phyloP scores from a whole-genome alignment of 495 filamentous ascomycete genomes.

The Penicillium bovifimosum region DNA sequence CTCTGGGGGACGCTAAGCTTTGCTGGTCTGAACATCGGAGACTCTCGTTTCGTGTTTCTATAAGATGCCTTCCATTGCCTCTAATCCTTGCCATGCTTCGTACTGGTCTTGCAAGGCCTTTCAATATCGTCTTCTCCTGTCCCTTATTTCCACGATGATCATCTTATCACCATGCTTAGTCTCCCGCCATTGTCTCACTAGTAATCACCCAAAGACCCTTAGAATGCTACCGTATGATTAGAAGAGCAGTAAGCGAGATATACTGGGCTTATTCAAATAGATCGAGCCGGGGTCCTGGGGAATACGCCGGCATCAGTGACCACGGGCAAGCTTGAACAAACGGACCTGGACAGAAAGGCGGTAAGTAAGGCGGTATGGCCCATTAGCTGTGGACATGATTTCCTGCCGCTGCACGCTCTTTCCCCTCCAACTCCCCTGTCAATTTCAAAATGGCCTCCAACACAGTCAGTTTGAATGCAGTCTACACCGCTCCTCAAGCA shows the following conservation, averaged over 20 bases:
- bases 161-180: background rate
- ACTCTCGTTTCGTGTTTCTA: background rate
- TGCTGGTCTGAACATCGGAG: background rate
- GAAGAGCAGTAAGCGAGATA: background rate
- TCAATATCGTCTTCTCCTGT: background rate
- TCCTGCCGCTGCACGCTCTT: background rate
- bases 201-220: background rate
- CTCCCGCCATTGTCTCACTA: background rate
- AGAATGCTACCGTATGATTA: background rate
- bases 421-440: background rate
- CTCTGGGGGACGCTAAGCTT: background rate
- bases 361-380: constrained; percentile 1
- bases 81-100: no score
- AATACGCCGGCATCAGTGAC: no score
- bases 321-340: no score
- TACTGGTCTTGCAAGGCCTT: background rate
- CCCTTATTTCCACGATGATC: background rate
- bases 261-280: background rate
- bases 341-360: background rate
- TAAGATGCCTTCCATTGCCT: background rate
- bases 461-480: constrained; percentile 39
- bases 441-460: background rate
- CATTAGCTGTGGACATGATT: background rate
- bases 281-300: no score
- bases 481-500: constrained; percentile 51